Evolutionary conservation across 768 basidiomycete species (phyloP).

Genomic region (Boletus insuetus): DNA sequence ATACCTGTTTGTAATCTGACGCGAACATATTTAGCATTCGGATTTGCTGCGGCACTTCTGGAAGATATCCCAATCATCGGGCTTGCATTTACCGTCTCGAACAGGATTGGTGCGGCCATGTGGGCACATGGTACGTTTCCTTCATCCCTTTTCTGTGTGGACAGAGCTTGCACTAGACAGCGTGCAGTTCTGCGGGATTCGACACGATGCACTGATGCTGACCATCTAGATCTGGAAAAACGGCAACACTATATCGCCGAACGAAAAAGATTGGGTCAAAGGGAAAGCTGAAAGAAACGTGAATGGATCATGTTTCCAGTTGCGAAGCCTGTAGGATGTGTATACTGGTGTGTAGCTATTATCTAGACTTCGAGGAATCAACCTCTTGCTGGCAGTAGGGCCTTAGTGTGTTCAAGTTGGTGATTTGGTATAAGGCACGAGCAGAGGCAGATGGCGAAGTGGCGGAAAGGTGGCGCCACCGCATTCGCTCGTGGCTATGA

Average conservation of each 20-base stretch:
- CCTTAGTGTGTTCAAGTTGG: too few species aligned
- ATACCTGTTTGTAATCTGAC: neutral
- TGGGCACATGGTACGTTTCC: conserved; percentile 71
- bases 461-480: too few species aligned
- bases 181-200: too few species aligned
- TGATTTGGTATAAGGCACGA: too few species aligned
- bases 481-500: too few species aligned
- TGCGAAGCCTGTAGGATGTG: neutral
- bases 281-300: neutral
- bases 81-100: conserved; percentile 78
- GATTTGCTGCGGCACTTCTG: conserved; percentile 77
- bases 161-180: conserved; percentile 48
- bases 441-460: too few species aligned
- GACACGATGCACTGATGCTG: neutral
- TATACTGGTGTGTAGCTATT: neutral
- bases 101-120: conserved; percentile 91
- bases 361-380: too few species aligned
- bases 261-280: neutral
- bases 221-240: conserved; percentile 58
- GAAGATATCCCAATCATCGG: conserved; percentile 83
- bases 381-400: too few species aligned
- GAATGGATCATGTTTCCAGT: neutral
- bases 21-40: conserved; percentile 56
- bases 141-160: too few species aligned
- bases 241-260: conserved; percentile 46